Conservation (phyloP, 1,284 basidiomycete genomes). For the Cryptococcus sp. region DNA sequence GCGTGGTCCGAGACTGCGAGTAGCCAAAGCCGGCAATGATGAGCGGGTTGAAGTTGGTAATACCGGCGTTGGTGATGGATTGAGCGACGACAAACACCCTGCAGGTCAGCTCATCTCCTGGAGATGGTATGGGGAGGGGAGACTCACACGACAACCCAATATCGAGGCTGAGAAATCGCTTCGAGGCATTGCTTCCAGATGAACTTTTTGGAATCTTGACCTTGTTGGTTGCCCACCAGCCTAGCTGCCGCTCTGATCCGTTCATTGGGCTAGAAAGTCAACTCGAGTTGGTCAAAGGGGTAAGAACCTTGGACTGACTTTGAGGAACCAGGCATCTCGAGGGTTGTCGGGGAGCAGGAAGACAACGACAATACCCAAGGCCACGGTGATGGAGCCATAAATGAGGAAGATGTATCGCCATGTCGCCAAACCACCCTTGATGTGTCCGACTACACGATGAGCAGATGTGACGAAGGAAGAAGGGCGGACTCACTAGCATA, state of each 20-base stretch:
- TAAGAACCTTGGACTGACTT: background rate
- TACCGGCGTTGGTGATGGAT: conserved; percentile 15
- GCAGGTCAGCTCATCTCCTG: background rate
- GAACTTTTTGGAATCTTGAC: conserved; percentile 4
- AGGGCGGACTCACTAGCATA: background rate
- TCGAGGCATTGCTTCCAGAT: conserved; percentile 1
- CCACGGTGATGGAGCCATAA: conserved; percentile 1
- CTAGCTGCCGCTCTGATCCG: background rate
- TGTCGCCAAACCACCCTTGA: background rate
- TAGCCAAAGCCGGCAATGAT: conserved; percentile 12
- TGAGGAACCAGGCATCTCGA: conserved; percentile 1
- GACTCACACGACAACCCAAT: conserved; percentile 6
- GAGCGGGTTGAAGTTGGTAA: conserved; percentile 9
- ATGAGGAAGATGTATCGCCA: conserved; percentile 6
- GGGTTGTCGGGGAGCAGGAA: conserved; percentile 1
- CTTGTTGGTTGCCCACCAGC: background rate
- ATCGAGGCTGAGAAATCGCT: background rate
- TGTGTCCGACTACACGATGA: conserved; percentile 1
- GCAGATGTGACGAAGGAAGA: background rate
- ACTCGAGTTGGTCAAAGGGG: no score
- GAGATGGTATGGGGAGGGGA: conserved; percentile 22
- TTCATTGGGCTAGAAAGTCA: background rate
- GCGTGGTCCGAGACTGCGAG: conserved; percentile 5
- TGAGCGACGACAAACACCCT: conserved; percentile 11
- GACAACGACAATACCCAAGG: background rate